Evolutionary conservation across 2,329 filamentous ascomycete genomes (phyloP), one percentile per base, ranked within the genome.

Genomic region (Alternaria sp.): DNA sequence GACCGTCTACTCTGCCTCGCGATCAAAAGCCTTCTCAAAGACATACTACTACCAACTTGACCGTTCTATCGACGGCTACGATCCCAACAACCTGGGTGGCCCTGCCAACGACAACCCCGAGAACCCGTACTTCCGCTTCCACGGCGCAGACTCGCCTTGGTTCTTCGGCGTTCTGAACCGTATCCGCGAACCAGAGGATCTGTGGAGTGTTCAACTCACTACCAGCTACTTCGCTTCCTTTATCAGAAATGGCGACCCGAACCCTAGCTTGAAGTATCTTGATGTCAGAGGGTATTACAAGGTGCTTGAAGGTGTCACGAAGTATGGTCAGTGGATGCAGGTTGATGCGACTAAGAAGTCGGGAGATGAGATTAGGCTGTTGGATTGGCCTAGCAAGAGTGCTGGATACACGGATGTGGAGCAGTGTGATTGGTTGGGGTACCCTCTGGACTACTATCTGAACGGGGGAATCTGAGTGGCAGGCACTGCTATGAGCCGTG

Each of bases 41-140:
- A 79, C 87, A 0, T 89, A 86, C 73, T 88, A 84, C 72, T 90
- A 89, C 76, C 85, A 89, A 72, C 86, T 89, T 68, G 85, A 88
- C 63, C 83, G 87, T 47, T 85, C 84, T 0, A 87, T 86, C 67
- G 81, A 83, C 59, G 84, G 83, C 1, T 83, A 83, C 52, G 84
- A 85, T 36, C 88, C 86, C 30, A 87, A 88, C 51, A 79, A 81
- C 19, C 81, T 85, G 3, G 84, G 85, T 46, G 80, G 84, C 0
- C 82, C 83, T 75, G 71, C 61, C 56, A 64, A 85, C 47, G 84
- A 87, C 5, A 81, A 87, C 65, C 85, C 85, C 0, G 79, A 83
- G 47, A 76, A 82, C 25, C 84, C 82, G 52, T 87, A 89, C 73
- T 85, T 87, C 72, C 83, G 84, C 26, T 85, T 87, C 63, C 87